phyloP scores from a whole-genome alignment of 208 protist genomes.

The Acanthamoeba healyi region DNA sequence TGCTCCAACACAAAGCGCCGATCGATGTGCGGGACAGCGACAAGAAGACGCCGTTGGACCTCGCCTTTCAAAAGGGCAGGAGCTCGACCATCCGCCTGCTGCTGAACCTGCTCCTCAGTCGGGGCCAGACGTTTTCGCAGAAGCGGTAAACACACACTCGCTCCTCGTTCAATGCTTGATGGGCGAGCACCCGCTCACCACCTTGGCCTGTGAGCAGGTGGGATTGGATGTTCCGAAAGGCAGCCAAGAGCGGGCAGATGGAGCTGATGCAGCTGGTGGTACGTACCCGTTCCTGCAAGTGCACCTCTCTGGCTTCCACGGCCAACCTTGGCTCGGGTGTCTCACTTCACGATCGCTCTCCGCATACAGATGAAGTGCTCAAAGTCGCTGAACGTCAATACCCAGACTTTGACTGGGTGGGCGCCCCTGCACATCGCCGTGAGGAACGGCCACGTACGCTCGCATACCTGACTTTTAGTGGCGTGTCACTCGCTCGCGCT shows the following conservation, averaged over 20 bases:
- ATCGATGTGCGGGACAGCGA: slow-evolving; percentile 22
- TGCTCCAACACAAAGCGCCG: background rate
- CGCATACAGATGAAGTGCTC: background rate
- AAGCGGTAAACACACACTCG: background rate
- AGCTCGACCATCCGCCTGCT: background rate
- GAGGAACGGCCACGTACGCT: slow-evolving; percentile 15
- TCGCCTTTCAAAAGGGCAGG: slow-evolving; percentile 42
- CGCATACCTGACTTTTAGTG: too few species aligned
- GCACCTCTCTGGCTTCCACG: background rate
- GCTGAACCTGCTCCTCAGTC: background rate
- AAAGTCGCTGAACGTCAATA: slow-evolving; percentile 20
- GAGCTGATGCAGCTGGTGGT: slow-evolving; percentile 61
- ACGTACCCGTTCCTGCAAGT: background rate
- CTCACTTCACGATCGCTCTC: background rate
- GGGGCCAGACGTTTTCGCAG: slow-evolving; percentile 11
- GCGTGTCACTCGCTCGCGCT: too few species aligned
- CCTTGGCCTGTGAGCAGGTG: background rate
- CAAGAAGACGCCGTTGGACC: slow-evolving; percentile 13
- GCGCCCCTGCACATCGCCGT: slow-evolving; percentile 37
- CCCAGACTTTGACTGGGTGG: slow-evolving; percentile 45
- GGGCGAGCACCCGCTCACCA: background rate
- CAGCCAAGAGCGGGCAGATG: slow-evolving; percentile 32
- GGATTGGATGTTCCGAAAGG: slow-evolving; percentile 65
- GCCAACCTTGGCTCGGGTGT: too few species aligned
- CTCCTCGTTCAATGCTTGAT: background rate